Conservation (phyloP, 2,329 filamentous ascomycete genomes). For the Fusarium equiseti region DNA sequence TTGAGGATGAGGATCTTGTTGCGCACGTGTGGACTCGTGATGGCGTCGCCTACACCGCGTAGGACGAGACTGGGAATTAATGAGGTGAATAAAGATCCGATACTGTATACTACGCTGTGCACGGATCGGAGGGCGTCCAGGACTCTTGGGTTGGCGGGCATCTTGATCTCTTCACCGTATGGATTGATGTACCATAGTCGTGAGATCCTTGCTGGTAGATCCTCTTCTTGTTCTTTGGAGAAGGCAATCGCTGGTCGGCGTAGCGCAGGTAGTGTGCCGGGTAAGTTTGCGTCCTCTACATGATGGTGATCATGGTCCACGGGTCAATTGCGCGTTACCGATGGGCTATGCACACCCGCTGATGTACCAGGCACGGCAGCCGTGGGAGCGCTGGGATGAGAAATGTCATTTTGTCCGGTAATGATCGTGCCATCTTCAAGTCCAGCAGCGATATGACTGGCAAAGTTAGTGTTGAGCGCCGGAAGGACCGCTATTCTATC, state of each 20-base stretch:
- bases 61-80: conserved; percentile 86
- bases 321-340: conserved; percentile 58
- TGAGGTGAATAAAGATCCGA: conserved; percentile 93
- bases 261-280: conserved; percentile 83
- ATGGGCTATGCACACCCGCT: conserved; percentile 48
- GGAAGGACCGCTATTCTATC: conserved; percentile 83
- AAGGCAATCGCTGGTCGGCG: conserved; percentile 86
- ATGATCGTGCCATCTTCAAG: conserved; percentile 82
- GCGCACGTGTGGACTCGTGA: conserved; percentile 58
- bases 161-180: conserved; percentile 94
- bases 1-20: conserved; percentile 89
- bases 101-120: conserved; percentile 85
- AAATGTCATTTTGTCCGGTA: conserved; percentile 92
- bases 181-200: conserved; percentile 98
- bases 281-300: conserved; percentile 84
- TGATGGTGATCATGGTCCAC: conserved; percentile 71
- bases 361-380: conserved; percentile 51
- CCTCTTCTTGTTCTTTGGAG: conserved; percentile 79
- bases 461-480: conserved; percentile 94
- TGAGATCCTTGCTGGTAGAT: conserved; percentile 81
- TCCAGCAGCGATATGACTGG: conserved; percentile 90
- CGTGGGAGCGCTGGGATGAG: conserved; percentile 80
- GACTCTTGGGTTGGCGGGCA: conserved; percentile 84
- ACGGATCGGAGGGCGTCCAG: conserved; percentile 74
- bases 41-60: conserved; percentile 74